Evolutionary conservation across 2,329 filamentous ascomycete species (phyloP).

Genomic region (Tolypocladium inflatum): DNA sequence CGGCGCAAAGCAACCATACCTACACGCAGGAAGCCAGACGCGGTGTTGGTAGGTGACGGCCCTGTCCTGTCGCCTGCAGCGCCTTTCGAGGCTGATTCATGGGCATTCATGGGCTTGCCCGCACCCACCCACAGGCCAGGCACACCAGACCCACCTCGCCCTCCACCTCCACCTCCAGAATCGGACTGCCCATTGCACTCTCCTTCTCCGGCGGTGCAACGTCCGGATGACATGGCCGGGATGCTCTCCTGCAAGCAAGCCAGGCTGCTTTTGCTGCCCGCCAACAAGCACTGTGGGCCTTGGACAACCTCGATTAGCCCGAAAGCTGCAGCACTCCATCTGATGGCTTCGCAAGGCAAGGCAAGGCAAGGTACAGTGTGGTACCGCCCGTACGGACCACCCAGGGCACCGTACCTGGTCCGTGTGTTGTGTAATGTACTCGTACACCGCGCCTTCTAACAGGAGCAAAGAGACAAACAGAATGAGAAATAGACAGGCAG

Average conservation of each 20-base stretch:
- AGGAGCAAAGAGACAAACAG: not conserved
- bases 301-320: not conserved
- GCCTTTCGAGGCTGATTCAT: not conserved
- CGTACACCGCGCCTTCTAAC: not conserved
- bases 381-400: not conserved
- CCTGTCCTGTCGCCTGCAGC: not conserved
- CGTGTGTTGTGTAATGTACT: not conserved
- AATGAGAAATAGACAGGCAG: not conserved
- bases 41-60: not conserved
- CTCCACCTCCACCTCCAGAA: not conserved
- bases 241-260: not conserved
- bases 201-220: not conserved
- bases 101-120: not conserved
- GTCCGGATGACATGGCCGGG: not conserved
- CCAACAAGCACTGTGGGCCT: not conserved
- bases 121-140: not conserved
- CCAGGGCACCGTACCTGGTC: not conserved
- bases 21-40: too few relatives aligned
- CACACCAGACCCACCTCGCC: not conserved
- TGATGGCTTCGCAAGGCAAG: not conserved
- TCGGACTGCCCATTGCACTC: not conserved
- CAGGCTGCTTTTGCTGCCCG: not conserved
- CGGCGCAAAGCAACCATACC: too few relatives aligned
- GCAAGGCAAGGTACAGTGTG: not conserved
- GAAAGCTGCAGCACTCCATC: not conserved